Percentiles rank a stretch among this genome's conserved stretches.
Evolutionary conservation across 23 red algal species (phyloP).

Genomic region (Gracilaria vermiculophylla): DNA sequence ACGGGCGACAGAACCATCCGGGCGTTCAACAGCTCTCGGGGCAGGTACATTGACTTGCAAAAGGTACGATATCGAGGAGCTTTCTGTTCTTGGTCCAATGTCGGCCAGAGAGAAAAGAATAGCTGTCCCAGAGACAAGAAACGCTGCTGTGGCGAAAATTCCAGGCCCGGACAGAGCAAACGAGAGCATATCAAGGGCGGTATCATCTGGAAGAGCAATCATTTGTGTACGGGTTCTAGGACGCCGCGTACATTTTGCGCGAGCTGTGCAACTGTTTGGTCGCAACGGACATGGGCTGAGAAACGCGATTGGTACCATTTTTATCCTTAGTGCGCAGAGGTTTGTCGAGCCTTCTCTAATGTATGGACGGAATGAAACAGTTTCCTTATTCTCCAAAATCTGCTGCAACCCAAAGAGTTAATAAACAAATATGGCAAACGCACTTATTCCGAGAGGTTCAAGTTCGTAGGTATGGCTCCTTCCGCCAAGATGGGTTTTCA

Average conservation of each 20-base stretch:
- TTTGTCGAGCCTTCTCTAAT: no score
- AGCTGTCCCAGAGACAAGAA: slow-evolving; percentile 1
- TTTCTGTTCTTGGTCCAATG: not conserved
- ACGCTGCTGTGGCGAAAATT: slow-evolving; percentile 26
- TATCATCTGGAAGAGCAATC: slow-evolving; percentile 51
- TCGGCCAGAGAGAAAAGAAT: slow-evolving; percentile 46
- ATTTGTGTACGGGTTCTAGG: not conserved
- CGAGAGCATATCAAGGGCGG: slow-evolving; percentile 46
- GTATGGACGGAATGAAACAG: no score
- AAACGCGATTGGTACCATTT: not conserved
- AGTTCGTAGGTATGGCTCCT: no score
- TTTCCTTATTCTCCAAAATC: no score
- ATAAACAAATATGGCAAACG: no score
- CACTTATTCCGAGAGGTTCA: no score
- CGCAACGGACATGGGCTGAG: not conserved
- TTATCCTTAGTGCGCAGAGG: not conserved
- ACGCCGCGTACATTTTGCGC: not conserved
- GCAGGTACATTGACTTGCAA: slow-evolving; percentile 6
- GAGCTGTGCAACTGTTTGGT: not conserved
- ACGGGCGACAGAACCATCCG: slow-evolving; percentile 11
- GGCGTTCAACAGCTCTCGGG: slow-evolving; percentile 8
- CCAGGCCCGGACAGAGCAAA: slow-evolving; percentile 59
- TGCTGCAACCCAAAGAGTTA: no score
- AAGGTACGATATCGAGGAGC: not conserved
- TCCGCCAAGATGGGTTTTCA: no score